These are phyloP conservation scores for Podaxis sp. DNA, from an alignment of 768 basidiomycete species.

Conservation along the genomic window DNA sequence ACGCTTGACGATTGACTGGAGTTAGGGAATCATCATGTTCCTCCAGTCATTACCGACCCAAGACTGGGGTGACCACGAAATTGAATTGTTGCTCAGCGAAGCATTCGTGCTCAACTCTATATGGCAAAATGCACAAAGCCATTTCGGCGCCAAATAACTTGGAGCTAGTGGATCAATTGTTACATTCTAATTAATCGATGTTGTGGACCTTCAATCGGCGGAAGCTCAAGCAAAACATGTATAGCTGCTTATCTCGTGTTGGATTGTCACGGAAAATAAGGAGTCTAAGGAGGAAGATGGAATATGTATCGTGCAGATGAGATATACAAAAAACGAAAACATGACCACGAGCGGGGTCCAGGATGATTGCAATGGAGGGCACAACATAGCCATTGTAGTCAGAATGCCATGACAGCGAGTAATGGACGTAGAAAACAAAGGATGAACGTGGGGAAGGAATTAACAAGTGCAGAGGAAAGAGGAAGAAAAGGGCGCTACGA, in stretches of 20 bases:
- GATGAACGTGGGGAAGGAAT: not conserved
- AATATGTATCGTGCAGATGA: not conserved
- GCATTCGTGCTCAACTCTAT: slow-evolving; percentile 92
- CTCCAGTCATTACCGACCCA: slow-evolving; percentile 90
- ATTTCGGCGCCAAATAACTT: slow-evolving; percentile 60
- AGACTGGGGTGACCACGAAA: slow-evolving; percentile 93
- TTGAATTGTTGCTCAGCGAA: slow-evolving; percentile 92
- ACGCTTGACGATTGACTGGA: not conserved
- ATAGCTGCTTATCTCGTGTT: not conserved
- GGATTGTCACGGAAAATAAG: not conserved
- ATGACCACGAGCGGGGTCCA: not conserved
- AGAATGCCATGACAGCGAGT: not conserved
- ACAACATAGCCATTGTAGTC: not conserved
- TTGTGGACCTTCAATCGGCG: not conserved
- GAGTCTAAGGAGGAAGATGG: not conserved
- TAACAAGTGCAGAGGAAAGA: not conserved
- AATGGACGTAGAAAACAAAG: not conserved
- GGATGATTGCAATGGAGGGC: not conserved
- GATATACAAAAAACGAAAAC: not conserved
- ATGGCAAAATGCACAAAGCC: slow-evolving; percentile 91
- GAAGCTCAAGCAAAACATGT: not conserved
- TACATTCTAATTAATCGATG: not conserved
- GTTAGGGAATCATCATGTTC: slow-evolving; percentile 97
- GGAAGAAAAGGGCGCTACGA: not conserved
- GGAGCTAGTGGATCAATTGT: not conserved